Evolutionary conservation across 1,284 basidiomycete genomes (phyloP), one percentile per base, ranked within the genome.

Genomic region (Pseudomicrostroma phylloplanum): DNA sequence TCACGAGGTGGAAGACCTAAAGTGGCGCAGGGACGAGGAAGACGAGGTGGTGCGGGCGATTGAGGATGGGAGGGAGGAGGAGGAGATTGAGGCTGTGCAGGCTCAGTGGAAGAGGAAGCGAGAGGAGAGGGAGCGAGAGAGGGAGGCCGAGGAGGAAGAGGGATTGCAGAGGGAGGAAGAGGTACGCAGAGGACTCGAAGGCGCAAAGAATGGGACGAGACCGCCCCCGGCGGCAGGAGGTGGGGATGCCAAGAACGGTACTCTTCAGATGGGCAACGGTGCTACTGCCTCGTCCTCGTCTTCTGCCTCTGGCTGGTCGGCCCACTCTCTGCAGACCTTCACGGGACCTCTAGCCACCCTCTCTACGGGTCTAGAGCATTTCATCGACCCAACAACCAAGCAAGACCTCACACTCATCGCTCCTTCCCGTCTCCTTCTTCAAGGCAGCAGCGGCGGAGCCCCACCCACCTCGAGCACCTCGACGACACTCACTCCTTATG

Each of bases 241-340:
- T 39, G 21, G 51, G 17, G 59, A 59, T 58, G 51, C 54, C 21
- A 58, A 59, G 30, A 36, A 36, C 9, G 30, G 30, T 9, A 4
- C 30, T n/a, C n/a, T n/a, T 36, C 30, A 36, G 30, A 59, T 62
- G 39, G 25, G 40, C 9, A 64, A 65, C 17, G 60, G 63, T 42
- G 42, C 64, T 42, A 21, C 17, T 12, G 51, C 23, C 8, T 39
- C 36, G 19, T 15, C 39, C 17, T 49, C 41, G 26, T 19, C 51
- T 25, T 26, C 36, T 26, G 25, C n/a, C 39, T 15, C 59, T 13
- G 58, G 61, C 2, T 74, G 64, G 65, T 63, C 48, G n/a, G n/a
- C 69, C 17, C 70, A 72, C 39, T 74, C 70, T 67, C 23, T 73
- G 21, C 63, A 65, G 19, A 73, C 76, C 64, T 78, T 72, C 58